A percentile compares a stretch with the other conserved stretches of the same genome.
Evolutionary conservation across 1,284 basidiomycete genomes (phyloP).

Genomic region (Cutaneotrichosporon dermatis): DNA sequence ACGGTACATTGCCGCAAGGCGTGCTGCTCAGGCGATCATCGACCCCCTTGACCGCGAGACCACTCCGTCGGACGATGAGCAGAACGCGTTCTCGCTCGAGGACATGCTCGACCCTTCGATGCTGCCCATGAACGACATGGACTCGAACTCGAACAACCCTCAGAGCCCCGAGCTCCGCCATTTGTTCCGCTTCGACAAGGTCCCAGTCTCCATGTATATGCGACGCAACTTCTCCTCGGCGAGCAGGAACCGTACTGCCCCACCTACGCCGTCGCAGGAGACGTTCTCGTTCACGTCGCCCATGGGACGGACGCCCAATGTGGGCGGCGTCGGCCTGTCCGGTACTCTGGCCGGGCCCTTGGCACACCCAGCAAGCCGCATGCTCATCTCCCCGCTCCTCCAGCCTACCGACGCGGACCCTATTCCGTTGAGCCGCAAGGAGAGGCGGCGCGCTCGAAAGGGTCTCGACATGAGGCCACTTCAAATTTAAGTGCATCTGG

Average conservation of each 20-base stretch:
- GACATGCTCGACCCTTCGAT: conserved; percentile 42
- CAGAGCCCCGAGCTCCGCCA: conserved; percentile 24
- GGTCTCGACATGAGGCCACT: conserved; percentile 14
- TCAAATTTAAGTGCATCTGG: conserved; percentile 9
- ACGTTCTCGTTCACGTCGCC: conserved; percentile 11
- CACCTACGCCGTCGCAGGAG: conserved; percentile 7
- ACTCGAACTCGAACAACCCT: conserved; percentile 10
- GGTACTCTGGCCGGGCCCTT: conserved; percentile 18
- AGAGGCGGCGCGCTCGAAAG: conserved; percentile 14
- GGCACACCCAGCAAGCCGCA: conserved; percentile 14
- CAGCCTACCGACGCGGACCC: conserved; percentile 12
- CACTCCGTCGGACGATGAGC: conserved; percentile 27
- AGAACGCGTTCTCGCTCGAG: conserved; percentile 33
- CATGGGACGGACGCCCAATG: background rate
- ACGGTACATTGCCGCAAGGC: conserved; percentile 36
- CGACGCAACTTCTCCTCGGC: conserved; percentile 13
- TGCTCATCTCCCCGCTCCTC: conserved; percentile 21
- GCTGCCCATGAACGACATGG: conserved; percentile 26
- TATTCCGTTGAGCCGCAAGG: conserved; percentile 16
- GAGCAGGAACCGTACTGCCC: conserved; percentile 12
- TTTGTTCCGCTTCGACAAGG: conserved; percentile 43
- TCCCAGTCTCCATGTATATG: conserved; percentile 14
- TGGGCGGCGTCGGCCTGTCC: conserved; percentile 2
- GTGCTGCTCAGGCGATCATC: conserved; percentile 24
- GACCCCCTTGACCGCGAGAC: conserved; percentile 32